These are phyloP conservation scores for Aspergillus jensenii DNA, from an alignment of 2,329 filamentous ascomycete genomes.

Conservation along the genomic window DNA sequence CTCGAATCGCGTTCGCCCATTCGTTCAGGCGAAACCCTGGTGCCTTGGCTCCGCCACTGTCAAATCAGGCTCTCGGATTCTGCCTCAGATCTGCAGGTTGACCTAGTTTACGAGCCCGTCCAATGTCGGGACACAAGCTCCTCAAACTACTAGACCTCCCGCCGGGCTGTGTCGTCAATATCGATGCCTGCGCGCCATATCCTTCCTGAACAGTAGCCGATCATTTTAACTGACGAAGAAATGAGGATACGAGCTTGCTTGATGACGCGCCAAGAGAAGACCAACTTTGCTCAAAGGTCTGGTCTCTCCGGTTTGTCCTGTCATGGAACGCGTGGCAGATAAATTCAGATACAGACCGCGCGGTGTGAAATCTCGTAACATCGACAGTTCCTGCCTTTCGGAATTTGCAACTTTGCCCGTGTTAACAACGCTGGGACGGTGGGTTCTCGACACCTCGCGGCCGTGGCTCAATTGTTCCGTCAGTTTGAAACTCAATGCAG, in stretches of 20 bases:
- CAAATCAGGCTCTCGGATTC: conserved; percentile 3
- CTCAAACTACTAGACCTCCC: not conserved
- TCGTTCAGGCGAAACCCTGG: conserved; percentile 1
- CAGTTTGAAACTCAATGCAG: not conserved
- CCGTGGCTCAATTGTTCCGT: not conserved
- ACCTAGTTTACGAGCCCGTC: not conserved
- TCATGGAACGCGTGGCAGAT: not conserved
- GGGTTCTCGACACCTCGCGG: not conserved
- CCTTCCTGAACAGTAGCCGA: not conserved
- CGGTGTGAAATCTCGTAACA: not conserved
- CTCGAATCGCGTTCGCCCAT: not conserved
- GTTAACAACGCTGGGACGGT: not conserved
- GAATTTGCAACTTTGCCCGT: not conserved
- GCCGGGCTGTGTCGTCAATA: not conserved
- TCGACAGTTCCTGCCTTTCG: not conserved
- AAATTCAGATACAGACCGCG: not conserved
- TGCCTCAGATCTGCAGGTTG: not conserved
- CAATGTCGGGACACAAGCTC: not conserved
- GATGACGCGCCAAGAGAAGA: not conserved
- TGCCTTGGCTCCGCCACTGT: conserved; percentile 9
- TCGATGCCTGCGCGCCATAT: not conserved
- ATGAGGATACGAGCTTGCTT: not conserved
- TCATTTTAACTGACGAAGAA: not conserved
- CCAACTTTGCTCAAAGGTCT: not conserved
- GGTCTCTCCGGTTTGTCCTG: not conserved